Base-by-base conservation (phyloP, 2,329 filamentous ascomycete genomes). In the Colletotrichum neosansevieriae region DNA sequence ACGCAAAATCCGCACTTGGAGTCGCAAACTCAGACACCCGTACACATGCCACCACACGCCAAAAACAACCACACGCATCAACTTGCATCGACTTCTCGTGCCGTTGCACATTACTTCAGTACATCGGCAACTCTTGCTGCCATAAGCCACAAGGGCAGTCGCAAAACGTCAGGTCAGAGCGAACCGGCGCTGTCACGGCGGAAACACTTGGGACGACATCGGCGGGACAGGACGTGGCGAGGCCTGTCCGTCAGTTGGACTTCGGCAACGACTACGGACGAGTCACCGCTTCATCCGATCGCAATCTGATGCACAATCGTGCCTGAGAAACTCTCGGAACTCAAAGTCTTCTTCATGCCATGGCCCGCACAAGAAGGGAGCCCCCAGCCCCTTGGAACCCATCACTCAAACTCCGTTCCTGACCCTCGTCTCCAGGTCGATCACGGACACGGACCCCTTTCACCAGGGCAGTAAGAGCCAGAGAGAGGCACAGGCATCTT, bases 401-500 rank as follows among this genome's bases (percentile, higher is more conserved):
- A 29, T 29, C 29, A 29, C 7, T 6, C 51, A 12, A 59, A 15
- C 50, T 58, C 47, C 61, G 59, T 64, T 66, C 62, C 50, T 49
- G 50, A 50, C 63, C 58, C 58, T 66, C 57, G 63, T 63, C 56
- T 57, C 57, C 36, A 51, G 58, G 70, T 70, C 70, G 70, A 71
- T 71, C 70, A 70, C 70, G 60, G 68, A 70, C 70, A n/a, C n/a
- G n/a, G n/a, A n/a, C n/a, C 51, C 34, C 60, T 59, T 51, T 34
- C 12, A 36, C 67, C 50, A 50, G 69, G 51, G 61, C 40, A 56
- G 61, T 34, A 11, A 38, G 57, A 21, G 65, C 38, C 44, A 67
- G 56, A 58, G 61, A 68, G 51, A 58, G 69, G 57, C 60, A 50
- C 53, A 61, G 58, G 60, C 64, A 54, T 53, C 59, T 58, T 63